Conservation (phyloP, 441 rosid genomes). For the Erysimum cheiri region DNA sequence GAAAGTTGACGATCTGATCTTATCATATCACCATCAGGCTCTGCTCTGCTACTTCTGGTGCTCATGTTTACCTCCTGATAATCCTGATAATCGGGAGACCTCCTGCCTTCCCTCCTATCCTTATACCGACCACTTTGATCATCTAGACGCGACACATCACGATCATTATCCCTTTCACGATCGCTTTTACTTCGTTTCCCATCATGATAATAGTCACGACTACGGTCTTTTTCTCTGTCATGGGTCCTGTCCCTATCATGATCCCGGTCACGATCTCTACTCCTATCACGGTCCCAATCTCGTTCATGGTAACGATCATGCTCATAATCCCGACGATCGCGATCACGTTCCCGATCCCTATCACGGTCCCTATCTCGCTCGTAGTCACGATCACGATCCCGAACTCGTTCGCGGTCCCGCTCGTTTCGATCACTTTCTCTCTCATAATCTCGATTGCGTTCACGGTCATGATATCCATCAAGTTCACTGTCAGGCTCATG, state of each 20-base stretch:
- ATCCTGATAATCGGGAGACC: conserved; percentile 76
- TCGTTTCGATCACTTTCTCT: conserved; percentile 42
- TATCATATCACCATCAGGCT: conserved; percentile 69
- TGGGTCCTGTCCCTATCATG: conserved; percentile 46
- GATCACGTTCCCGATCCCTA: conserved; percentile 52
- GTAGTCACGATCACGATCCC: conserved; percentile 49
- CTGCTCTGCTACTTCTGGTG: conserved; percentile 59
- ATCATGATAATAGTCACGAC: conserved; percentile 51
- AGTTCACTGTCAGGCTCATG: conserved; percentile 44
- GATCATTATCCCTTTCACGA: conserved; percentile 48
- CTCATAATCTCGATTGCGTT: conserved; percentile 44
- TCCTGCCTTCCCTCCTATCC: conserved; percentile 73
- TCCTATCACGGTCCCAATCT: conserved; percentile 52
- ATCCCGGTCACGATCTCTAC: conserved; percentile 50
- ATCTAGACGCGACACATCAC: conserved; percentile 53
- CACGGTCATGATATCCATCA: conserved; percentile 46
- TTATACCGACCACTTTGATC: conserved; percentile 66
- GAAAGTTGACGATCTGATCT: conserved; percentile 70
- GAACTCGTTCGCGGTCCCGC: conserved; percentile 42
- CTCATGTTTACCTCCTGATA: conserved; percentile 58
- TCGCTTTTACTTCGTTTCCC: conserved; percentile 50
- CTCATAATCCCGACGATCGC: conserved; percentile 50
- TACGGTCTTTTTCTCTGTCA: conserved; percentile 51
- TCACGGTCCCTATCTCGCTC: conserved; percentile 52
- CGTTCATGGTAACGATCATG: conserved; percentile 47